These are phyloP conservation scores for Marsdenia floribunda DNA, from an alignment of 257 asterid genomes.

Conservation along the genomic window DNA sequence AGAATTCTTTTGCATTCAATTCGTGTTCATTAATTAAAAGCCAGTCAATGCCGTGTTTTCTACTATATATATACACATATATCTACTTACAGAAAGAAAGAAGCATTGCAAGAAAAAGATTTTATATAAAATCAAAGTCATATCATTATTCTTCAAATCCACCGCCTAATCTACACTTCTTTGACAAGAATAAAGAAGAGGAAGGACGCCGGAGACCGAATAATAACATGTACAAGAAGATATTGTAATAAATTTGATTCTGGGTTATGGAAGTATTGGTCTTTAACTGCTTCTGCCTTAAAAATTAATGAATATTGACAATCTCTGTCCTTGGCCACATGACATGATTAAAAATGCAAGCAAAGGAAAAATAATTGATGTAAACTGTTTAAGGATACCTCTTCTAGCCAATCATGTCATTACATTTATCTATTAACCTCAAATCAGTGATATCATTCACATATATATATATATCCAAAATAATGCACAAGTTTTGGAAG, in stretches of 20 bases:
- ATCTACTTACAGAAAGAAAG: no score
- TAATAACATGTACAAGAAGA: background rate
- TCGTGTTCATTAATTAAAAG: background rate
- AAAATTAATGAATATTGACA: conserved; percentile 5
- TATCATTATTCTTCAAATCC: background rate
- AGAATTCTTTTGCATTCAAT: background rate
- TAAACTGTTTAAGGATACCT: background rate
- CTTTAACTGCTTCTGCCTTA: background rate
- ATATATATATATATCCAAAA: background rate
- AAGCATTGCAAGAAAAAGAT: no score
- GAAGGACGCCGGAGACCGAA: background rate
- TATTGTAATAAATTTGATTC: background rate
- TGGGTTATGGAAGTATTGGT: background rate
- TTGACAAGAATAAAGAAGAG: no score
- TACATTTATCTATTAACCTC: background rate
- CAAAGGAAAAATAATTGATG: background rate
- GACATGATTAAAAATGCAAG: background rate
- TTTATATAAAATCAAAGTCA: no score
- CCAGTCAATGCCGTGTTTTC: conserved; percentile 12
- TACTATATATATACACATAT: background rate
- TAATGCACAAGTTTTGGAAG: background rate
- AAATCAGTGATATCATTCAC: background rate
- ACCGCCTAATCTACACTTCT: conserved; percentile 7
- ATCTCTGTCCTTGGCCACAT: conserved; percentile 12
- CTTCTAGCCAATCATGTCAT: background rate